phyloP scores from a whole-genome alignment of 768 basidiomycete species.

The Cystofilobasidium capitatum region DNA sequence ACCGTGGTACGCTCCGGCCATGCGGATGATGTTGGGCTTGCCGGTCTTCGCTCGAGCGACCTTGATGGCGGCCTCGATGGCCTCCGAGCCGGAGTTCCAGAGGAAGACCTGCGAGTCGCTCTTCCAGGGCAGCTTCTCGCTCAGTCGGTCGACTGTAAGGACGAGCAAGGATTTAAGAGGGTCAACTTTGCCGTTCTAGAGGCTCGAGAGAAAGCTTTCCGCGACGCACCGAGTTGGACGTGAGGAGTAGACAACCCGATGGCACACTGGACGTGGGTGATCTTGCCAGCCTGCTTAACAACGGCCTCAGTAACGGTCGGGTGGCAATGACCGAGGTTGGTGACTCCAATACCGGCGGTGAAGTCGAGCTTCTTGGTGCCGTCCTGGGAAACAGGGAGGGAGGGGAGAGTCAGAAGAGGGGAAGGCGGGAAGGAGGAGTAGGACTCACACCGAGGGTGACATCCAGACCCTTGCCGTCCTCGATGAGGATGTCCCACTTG shows the following conservation, averaged over 20 bases:
- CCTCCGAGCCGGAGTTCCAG: slow-evolving; percentile 93
- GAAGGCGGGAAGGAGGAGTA: background rate
- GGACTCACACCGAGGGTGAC: slow-evolving; percentile 21
- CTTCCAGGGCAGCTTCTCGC: slow-evolving; percentile 80
- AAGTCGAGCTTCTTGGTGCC: slow-evolving; percentile 73
- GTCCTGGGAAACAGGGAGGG: slow-evolving; percentile 41
- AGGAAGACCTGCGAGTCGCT: slow-evolving; percentile 94
- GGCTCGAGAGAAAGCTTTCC: background rate
- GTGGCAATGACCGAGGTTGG: slow-evolving; percentile 61
- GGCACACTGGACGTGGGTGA: slow-evolving; percentile 49
- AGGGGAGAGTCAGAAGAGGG: background rate
- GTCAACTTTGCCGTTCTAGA: background rate
- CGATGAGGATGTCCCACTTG: slow-evolving; percentile 26
- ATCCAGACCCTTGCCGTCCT: slow-evolving; percentile 23
- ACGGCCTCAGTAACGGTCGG: slow-evolving; percentile 76
- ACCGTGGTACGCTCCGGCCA: slow-evolving; percentile 91
- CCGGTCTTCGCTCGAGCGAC: slow-evolving; percentile 70
- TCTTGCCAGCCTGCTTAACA: slow-evolving; percentile 60
- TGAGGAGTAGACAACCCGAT: slow-evolving; percentile 81
- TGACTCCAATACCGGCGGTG: slow-evolving; percentile 27
- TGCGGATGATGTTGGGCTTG: slow-evolving; percentile 74
- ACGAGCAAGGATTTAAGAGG: slow-evolving; percentile 1
- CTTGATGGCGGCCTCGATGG: slow-evolving; percentile 80
- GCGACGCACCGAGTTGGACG: slow-evolving; percentile 50
- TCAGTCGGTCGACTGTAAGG: slow-evolving; percentile 55